Evolutionary conservation across 257 asterid species (phyloP), one percentile per base, ranked within the genome.

Genomic region (Solanum verrucosum): DNA sequence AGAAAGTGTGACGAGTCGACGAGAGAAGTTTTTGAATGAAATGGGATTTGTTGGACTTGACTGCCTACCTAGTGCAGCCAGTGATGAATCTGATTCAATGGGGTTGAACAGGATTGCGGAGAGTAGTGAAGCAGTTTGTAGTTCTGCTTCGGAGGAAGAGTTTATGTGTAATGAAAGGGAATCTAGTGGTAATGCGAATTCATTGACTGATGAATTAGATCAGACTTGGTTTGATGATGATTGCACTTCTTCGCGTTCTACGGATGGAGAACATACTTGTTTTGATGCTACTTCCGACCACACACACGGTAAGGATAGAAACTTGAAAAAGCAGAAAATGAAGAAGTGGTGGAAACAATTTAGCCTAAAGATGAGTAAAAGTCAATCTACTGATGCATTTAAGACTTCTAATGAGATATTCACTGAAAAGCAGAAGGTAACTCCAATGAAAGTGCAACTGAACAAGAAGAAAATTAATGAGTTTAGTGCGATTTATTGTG

Each of bases 311-410:
- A 86, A 83, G 83, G 89, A 86, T 33, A 37, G 60, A 34, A 67
- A 29, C 29, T 77, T 88, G 92, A 89, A 88, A 67, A 88, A 85
- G 87, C 91, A 89, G 91, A 93, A 92, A 83, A 87, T 46, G 68
- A 89, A 84, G 84, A 88, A 78, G 2, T 95, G 95, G 98, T 94
- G 93, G 95, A 93, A 91, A 74, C 86, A 65, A 86, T 83, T 96
- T 11, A 21, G 88, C 1, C 83, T 9, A 20, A 92, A 67, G 86
- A 88, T 87, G 90, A 93, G 78, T 92, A 93, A 87, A 83, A 90
- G 37, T 31, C 87, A 73, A 81, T 37, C 8, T 79, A 29, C 49
- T 60, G 82, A 88, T 72, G 71, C 11, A 60, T 87, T 89, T 3
- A 85, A 86, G 33, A 88, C 73, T 10, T 67, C 90, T 4, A 91